Base-by-base conservation (phyloP, 768 basidiomycete genomes). In the Lactarius trivialis region DNA sequence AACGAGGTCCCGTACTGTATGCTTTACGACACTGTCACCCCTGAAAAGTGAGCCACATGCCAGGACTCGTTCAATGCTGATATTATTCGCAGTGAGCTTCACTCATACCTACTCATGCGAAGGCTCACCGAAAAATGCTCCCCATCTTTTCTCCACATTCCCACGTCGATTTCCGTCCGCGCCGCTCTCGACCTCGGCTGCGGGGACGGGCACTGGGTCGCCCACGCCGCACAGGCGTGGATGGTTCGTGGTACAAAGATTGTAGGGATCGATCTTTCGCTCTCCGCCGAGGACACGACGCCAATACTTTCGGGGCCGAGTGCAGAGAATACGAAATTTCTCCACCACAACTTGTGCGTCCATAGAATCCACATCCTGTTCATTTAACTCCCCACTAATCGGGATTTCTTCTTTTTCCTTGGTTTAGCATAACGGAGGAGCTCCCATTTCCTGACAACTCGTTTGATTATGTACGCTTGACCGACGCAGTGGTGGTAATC, bases 401-500 rank as follows among this genome's bases (percentile, higher is more conserved):
- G 24, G 45, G 14, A 5, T 12, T 48, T 24, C 21, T 21, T 6
- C n/a, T 45, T n/a, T n/a, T n/a, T n/a, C n/a, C n/a, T n/a, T n/a
- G n/a, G 52, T 12, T 54, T 61, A 86, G 85, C 69, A 70, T 86
- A 36, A 79, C 79, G 65, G 76, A 80, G 64, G 69, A 73, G 32
- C 74, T 91, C 30, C 88, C 89, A 0, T 90, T 89, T 63, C 75
- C 78, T 0, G 78, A 81, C 67, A 75, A 80, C 53, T 77, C 78
- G 2, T 91, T 92, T 64, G 88, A 92, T 67, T 76, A 85, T 56
- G 83, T 93, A 48, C 79, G 89, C 37, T 83, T 92, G 79, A 84
- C 88, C 14, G 84, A 89, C 63, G 74, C 89, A 11, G 74, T 78
- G 12, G 76, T 88, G 15, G 82, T 80, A 67, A 77, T 93, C 53